Base-by-base conservation (phyloP, 2,329 filamentous ascomycete genomes). In the Trichoderma harzianum region DNA sequence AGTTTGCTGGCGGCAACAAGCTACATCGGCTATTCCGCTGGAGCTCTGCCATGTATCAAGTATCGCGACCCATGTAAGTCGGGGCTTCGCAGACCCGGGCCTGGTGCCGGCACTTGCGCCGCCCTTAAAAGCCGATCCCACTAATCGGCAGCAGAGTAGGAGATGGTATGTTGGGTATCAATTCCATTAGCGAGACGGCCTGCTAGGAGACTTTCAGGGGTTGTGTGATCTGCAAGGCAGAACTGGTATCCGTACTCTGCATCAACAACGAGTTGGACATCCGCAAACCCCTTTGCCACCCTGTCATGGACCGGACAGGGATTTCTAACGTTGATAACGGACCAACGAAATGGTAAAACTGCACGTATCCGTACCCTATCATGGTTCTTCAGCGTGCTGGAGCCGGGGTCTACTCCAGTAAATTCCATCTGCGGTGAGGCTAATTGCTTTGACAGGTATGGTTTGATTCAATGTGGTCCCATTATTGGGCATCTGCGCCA, bases 71-170 rank as follows among this genome's bases (percentile, higher is more conserved):
- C 51, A 28, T 58, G 51, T 24, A 30, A 68, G 32, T 39, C 55
- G 39, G 36, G 55, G 14, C 55, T 30, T 24, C 11, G 53, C 47
- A 28, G 51, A 51, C 57, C 36, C 66, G 66, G 57, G 12, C 36
- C 39, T 39, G 36, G 57, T n/a, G 7, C 43, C 68, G 68, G 68
- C 43, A 70, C 68, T 64, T 70, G 68, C 68, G 39, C 60, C 68
- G 68, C 60, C 32, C 58, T 70, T 70, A 55, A 63, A 55, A 39
- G 68, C 60, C 60, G 68, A 70, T 62, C 60, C 18, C 68, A 70
- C 58, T 57, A 70, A 64, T 70, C 58, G 43, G 47, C 30, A 24
- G 43, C 26, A 32, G 8, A 63, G 21, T 8, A 30, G 43, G 39
- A 57, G 68, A 11, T 32, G 16, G 28, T 16, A 36, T 36, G 34